phyloP scores from a whole-genome alignment of 352 stramenopile genomes.

The Phytophthora sojae region DNA sequence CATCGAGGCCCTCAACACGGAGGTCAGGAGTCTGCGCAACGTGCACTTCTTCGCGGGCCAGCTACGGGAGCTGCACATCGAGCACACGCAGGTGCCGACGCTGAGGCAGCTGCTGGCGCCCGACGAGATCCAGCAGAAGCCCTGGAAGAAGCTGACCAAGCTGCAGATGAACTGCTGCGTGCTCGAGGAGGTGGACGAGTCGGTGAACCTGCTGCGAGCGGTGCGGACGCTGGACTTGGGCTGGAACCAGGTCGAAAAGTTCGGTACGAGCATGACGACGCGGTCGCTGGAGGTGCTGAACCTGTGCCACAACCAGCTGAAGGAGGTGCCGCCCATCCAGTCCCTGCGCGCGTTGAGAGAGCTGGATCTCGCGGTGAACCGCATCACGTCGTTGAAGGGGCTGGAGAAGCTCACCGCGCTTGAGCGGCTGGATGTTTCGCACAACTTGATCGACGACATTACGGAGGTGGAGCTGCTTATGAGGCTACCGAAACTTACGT shows the following conservation, averaged over 20 bases:
- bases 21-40: conserved; percentile 49
- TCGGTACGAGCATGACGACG: conserved; percentile 42
- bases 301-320: conserved; percentile 78
- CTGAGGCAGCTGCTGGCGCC: conserved; percentile 60
- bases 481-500: conserved; percentile 45
- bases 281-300: conserved; percentile 56
- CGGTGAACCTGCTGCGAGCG: conserved; percentile 55
- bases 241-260: conserved; percentile 71
- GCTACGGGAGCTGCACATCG: conserved; percentile 69
- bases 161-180: conserved; percentile 78
- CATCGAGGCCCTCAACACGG: conserved; percentile 69
- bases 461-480: conserved; percentile 62
- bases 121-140: background rate
- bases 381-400: conserved; percentile 60
- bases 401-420: conserved; percentile 55
- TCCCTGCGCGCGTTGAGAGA: conserved; percentile 47
- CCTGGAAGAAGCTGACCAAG: conserved; percentile 60
- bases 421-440: conserved; percentile 72
- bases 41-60: conserved; percentile 79
- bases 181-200: conserved; percentile 57
- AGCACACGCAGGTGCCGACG: conserved; percentile 62
- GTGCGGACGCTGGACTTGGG: conserved; percentile 67
- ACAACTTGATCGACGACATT: conserved; percentile 70
- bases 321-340: conserved; percentile 50
- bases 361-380: conserved; percentile 78